Evolutionary conservation across 805 yeast genomes (phyloP), one percentile per base, ranked within the genome.

Genomic region (Millerago galiae): DNA sequence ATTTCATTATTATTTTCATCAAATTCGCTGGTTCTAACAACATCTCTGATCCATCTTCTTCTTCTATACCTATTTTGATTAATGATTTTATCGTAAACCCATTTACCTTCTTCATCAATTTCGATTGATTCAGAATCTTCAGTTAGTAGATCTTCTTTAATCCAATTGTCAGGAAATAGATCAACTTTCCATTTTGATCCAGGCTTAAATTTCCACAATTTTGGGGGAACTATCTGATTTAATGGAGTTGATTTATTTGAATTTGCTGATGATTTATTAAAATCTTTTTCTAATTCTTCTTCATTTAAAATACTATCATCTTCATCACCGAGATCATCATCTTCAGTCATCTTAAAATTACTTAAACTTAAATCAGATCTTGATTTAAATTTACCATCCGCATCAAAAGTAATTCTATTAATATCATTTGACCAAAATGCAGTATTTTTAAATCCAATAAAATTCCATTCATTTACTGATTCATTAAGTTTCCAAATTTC

Each of bases 61-160:
- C 91, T 68, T 50, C 90, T 67, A 54, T 67, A 73, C 34, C 62
- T 51, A 4, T 62, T 62, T 31, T 61, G 54, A 4, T 37, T 43
- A 10, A 37, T 38, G 4, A 36, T 58, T 16, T 43, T 56, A 59
- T 87, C 95, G 58, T 87, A 87, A 15, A 85, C 91, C 95, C 95
- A 87, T 60, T 87, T 87, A 33, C 83, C 84, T 43, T 79, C 89
- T 25, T 74, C 66, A 61, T 87, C 95, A 16, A 84, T 68, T 16
- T 68, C 70, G 13, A 82, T 77, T 35, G 76, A 61, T 43, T 75
- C 81, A 18, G 34, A 16, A 6, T 40, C 34, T 4, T 29, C 27
- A 25, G 53, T 45, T 12, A 82, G 62, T 39, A 74, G 63, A 41
- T 75, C 71, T 2, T 61, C 55, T 35, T 61, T 61, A 8, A 81